Base-by-base conservation (phyloP, 2,329 filamentous ascomycete genomes). In the Stylonectria norvegica region DNA sequence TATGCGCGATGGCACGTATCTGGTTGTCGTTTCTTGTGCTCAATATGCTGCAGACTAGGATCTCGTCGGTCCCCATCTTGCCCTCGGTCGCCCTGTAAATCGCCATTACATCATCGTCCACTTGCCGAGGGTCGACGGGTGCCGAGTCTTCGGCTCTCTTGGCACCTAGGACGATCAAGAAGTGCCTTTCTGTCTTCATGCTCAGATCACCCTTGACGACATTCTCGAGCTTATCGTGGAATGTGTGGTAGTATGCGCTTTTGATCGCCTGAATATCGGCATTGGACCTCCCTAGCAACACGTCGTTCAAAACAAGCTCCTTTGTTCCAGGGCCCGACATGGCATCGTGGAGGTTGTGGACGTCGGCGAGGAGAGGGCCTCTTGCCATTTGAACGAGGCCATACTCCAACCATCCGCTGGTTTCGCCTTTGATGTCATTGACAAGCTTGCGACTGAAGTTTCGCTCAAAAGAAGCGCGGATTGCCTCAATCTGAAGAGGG, bases 221-320 rank as follows among this genome's bases (percentile, higher is more conserved):
- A 10, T 72, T 68, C 55, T 90, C 84, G 1, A 97, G 76, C 12
- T 75, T 72, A 15, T 75, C 75, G 25, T 72, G 70, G 69, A 83
- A 89, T 1, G 76, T 79, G 12, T 76, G 75, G 31, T 83, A 75
- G 62, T 95, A 97, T 14, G 81, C 77, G 33, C 72, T 65, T 68
- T 94, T 95, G 72, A 98, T 96, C 27, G 87, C 88, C 38, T 79
- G 76, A 27, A 98, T 72, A 55, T 97, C 91, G 22, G 89, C 89
- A 57, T 97, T 97, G 23, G 82, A 86, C 23, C 91, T 79, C 7
- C 82, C 76, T 4, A 96, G 77, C 2, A 97, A 74, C 5, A 95
- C 76, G 53, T 97, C 91, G 61, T 95, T 93, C 35, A 98, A 73
- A 1, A 93, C 73, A 39, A 72, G 71, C 60, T 97, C 91, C 56